Evolutionary conservation across 257 asterid species (phyloP), one percentile per base, ranked within the genome.

Genomic region (Salvia splendens): DNA sequence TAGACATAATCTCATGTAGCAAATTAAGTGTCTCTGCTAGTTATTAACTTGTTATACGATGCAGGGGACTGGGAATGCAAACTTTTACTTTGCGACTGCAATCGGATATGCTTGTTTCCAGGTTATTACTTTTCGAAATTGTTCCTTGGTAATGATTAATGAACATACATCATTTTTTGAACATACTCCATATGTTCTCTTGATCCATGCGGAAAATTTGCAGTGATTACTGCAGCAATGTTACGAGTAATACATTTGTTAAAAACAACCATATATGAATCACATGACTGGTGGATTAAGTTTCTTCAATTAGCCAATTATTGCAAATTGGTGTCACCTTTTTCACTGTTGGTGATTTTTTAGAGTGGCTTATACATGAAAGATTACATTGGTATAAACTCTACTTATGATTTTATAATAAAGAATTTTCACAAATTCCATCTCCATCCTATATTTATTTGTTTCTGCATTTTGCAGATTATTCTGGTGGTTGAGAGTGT

Each of bases 1-100:
- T 28, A 20, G 41, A 36, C 62, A 45, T 50, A 5, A 36, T 61
- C 36, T 16, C 20, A 4, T 56, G 65, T 53, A 42, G 48, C 54
- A 24, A 63, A 60, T 67, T 43, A 55, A 60, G 33, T 43, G 9
- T 54, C 66, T 41, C 41, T 55, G 33, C 50, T 64, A 50, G 24
- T 49, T 61, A 54, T 59, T 52, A 62, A 67, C 64, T 72, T 45
- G 64, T 32, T 42, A 8, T 17, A 28, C 56, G 46, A 74, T 77
- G 78, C 93, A 94, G 99, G 99, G 99, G 35, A 94, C 98, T 33
- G 98, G 98, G 60, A 93, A 93, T 80, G 96, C 99, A 48, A 94
- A 94, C 84, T 94, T 94, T 66, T 94, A 94, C 83, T 94, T 84
- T 77, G 96, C 96, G 71, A 90, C 97, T 62, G 96, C 91, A 52